These are phyloP conservation scores for Fraxinus velutina DNA, from an alignment of 305 asterid species.

Conservation along the genomic window DNA sequence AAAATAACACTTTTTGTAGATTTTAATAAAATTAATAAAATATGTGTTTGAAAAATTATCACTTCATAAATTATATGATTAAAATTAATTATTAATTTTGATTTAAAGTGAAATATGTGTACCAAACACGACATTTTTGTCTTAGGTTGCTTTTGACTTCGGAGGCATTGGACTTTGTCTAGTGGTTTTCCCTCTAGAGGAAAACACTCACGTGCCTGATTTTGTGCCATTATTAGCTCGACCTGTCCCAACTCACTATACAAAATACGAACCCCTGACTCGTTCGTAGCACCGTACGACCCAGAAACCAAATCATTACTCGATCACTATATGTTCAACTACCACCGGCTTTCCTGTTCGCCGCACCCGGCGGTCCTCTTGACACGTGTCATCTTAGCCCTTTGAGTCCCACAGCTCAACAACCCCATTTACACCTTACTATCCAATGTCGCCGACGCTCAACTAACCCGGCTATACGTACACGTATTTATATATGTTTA, in stretches of 20 bases:
- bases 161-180: too few relatives aligned
- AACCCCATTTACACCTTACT: background rate
- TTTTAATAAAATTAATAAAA: too few relatives aligned
- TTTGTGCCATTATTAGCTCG: constrained; percentile 14
- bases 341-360: constrained; percentile 38
- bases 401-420: constrained; percentile 17
- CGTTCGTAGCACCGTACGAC: constrained; percentile 30
- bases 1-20: too few relatives aligned
- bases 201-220: constrained; percentile 19
- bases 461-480: constrained; percentile 42
- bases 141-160: too few relatives aligned
- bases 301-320: constrained; percentile 22
- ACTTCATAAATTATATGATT: too few relatives aligned
- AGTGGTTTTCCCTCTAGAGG: background rate
- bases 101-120: too few relatives aligned
- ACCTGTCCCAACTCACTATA: background rate
- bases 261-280: background rate
- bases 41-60: too few relatives aligned
- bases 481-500: background rate
- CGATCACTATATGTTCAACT: constrained; percentile 31
- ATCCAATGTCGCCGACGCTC: constrained; percentile 36
- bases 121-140: too few relatives aligned
- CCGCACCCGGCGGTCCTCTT: background rate
- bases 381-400: constrained; percentile 45
- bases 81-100: too few relatives aligned